These are phyloP conservation scores for Fusarium bulbicola DNA, from an alignment of 2,329 filamentous ascomycete species.

Conservation along the genomic window DNA sequence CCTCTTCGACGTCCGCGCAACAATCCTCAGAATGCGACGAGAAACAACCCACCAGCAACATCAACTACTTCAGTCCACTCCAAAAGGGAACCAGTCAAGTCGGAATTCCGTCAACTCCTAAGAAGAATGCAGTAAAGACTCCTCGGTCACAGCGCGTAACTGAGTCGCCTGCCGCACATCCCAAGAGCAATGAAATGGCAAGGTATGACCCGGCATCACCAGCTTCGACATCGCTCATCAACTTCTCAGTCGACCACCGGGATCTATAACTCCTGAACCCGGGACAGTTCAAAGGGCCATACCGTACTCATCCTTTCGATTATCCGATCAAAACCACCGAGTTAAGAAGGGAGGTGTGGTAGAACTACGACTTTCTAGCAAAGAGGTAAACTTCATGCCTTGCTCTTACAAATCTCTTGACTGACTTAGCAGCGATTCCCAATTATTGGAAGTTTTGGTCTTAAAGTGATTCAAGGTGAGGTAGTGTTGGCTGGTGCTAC, in stretches of 20 bases:
- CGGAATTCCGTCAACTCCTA: slow-evolving; percentile 20
- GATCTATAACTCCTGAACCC: background rate
- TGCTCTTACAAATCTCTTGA: background rate
- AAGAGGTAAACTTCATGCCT: slow-evolving; percentile 54
- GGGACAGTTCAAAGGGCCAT: slow-evolving; percentile 13
- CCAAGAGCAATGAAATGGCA: slow-evolving; percentile 11
- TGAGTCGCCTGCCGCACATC: slow-evolving; percentile 13
- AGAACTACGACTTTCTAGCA: slow-evolving; percentile 56
- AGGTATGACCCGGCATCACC: slow-evolving; percentile 17
- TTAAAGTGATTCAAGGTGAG: slow-evolving; percentile 69
- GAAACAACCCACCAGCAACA: slow-evolving; percentile 23
- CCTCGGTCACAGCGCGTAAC: slow-evolving; percentile 11
- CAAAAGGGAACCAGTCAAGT: slow-evolving; percentile 29
- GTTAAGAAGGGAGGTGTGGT: slow-evolving; percentile 51
- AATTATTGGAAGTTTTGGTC: slow-evolving; percentile 73
- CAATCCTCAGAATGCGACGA: slow-evolving; percentile 32
- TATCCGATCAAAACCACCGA: slow-evolving; percentile 55
- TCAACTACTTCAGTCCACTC: slow-evolving; percentile 45
- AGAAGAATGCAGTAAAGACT: slow-evolving; percentile 27
- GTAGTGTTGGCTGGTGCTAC: slow-evolving; percentile 73
- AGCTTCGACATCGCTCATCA: background rate
- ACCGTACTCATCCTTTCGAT: slow-evolving; percentile 58
- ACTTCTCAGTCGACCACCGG: slow-evolving; percentile 1
- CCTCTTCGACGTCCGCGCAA: slow-evolving; percentile 12
- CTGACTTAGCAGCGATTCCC: slow-evolving; percentile 63